A percentile compares a stretch with the other conserved stretches of the same genome.
Evolutionary conservation across 495 filamentous ascomycete species (phyloP).

Genomic region (Penicillium coprophilum): DNA sequence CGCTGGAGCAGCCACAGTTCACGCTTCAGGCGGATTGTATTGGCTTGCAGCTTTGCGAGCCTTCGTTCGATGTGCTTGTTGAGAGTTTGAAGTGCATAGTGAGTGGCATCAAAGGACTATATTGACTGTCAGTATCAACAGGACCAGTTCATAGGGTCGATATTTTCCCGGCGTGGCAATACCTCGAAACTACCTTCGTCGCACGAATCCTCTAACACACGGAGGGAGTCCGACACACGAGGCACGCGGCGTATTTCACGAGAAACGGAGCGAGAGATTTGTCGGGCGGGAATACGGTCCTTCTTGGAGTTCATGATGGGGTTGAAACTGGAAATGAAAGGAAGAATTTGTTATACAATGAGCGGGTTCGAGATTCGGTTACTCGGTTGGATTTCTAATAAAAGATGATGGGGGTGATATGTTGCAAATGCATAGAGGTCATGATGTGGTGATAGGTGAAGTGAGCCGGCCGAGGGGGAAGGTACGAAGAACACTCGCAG

Average conservation of each 20-base stretch:
- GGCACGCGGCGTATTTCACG: neutral
- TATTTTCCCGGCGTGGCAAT: neutral
- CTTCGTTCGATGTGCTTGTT: constrained; percentile 28
- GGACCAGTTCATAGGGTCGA: neutral
- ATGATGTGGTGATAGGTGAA: neutral
- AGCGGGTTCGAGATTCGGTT: neutral
- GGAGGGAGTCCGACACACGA: neutral
- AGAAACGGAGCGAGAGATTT: constrained; percentile 1
- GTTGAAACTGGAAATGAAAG: constrained; percentile 8
- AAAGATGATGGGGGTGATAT: neutral
- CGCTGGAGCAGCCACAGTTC: constrained; percentile 32
- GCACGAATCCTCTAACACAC: neutral
- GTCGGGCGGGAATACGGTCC: neutral
- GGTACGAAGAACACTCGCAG: neutral
- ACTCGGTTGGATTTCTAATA: neutral
- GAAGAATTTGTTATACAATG: constrained; percentile 1
- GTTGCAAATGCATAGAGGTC: neutral
- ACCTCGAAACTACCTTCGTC: constrained; percentile 7
- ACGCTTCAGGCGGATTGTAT: constrained; percentile 25
- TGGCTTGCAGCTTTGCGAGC: constrained; percentile 24
- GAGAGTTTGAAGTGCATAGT: constrained; percentile 21
- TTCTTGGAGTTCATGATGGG: neutral
- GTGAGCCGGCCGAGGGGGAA: neutral
- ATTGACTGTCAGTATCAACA: neutral
- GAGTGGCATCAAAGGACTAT: constrained; percentile 10